Conservation (phyloP, 305 asterid genomes). For the Solanum hybrid region DNA sequence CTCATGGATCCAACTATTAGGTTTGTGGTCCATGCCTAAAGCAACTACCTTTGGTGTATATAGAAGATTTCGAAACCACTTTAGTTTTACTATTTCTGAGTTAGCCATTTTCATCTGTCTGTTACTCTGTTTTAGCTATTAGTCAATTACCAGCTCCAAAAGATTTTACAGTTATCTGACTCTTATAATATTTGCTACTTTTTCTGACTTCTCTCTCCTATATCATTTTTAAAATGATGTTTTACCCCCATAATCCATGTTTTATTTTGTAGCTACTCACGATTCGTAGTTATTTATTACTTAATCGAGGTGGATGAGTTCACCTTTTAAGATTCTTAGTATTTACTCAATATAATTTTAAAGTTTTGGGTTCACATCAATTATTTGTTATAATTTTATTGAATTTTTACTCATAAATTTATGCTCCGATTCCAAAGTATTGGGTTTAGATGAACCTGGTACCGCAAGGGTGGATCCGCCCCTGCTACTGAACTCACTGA, state of each 20-base stretch:
- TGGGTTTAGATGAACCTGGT: not conserved
- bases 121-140: not conserved
- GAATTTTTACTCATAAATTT: not conserved
- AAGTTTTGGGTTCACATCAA: not conserved
- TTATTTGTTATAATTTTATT: not conserved
- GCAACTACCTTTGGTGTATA: not conserved
- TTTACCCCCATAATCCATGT: not conserved
- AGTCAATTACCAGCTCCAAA: not conserved
- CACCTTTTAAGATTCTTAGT: not conserved
- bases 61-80: not conserved
- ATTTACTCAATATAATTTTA: not conserved
- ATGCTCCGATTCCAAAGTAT: not conserved
- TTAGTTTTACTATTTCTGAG: not conserved
- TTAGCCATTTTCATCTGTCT: not conserved
- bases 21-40: not conserved
- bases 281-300: not conserved
- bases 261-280: not conserved
- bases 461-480: not conserved
- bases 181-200: not conserved
- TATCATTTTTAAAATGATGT: not conserved
- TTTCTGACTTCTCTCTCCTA: not conserved
- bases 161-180: not conserved
- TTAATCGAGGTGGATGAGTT: not conserved
- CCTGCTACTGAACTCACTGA: not conserved
- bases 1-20: not conserved